These are phyloP conservation scores for Astragalus glycyphyllos DNA, from an alignment of 306 rosid genomes.

Conservation along the genomic window DNA sequence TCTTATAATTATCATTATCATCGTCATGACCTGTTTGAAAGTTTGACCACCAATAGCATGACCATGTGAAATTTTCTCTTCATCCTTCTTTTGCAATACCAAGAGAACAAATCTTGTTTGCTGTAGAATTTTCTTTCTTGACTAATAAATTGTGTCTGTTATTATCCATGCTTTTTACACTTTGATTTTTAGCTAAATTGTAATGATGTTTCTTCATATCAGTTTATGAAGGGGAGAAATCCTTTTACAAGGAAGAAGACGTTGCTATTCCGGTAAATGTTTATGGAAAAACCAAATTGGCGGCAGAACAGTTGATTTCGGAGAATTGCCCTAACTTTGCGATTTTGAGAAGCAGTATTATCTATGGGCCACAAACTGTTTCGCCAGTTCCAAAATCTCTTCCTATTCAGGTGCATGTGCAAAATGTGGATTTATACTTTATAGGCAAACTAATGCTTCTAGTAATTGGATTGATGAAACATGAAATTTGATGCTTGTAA, in stretches of 20 bases:
- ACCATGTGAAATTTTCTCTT: not conserved
- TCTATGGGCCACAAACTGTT: constrained; percentile 86
- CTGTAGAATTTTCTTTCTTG: constrained; percentile 3
- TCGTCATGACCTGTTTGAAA: not conserved
- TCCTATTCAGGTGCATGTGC: constrained; percentile 75
- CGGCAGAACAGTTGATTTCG: constrained; percentile 74
- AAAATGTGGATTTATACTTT: constrained; percentile 9
- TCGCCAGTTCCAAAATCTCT: constrained; percentile 93
- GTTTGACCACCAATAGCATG: not conserved
- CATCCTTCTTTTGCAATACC: constrained; percentile 11
- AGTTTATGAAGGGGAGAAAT: constrained; percentile 91
- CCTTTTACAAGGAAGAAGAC: constrained; percentile 91
- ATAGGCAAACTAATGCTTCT: constrained; percentile 39
- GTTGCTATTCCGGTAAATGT: constrained; percentile 69
- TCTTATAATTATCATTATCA: not conserved
- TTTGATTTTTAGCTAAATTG: constrained; percentile 29
- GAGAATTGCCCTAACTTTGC: constrained; percentile 73
- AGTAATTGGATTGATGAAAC: constrained; percentile 26
- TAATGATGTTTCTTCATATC: constrained; percentile 44
- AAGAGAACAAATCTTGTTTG: constrained; percentile 7
- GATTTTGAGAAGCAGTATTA: constrained; percentile 93
- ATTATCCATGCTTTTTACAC: constrained; percentile 17
- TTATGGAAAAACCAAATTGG: constrained; percentile 87
- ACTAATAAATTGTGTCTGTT: constrained; percentile 2
- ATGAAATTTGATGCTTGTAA: constrained; percentile 4